Evolutionary conservation across 768 basidiomycete genomes (phyloP), one percentile per base, ranked within the genome.

Genomic region (Punctularia strigosozonata): DNA sequence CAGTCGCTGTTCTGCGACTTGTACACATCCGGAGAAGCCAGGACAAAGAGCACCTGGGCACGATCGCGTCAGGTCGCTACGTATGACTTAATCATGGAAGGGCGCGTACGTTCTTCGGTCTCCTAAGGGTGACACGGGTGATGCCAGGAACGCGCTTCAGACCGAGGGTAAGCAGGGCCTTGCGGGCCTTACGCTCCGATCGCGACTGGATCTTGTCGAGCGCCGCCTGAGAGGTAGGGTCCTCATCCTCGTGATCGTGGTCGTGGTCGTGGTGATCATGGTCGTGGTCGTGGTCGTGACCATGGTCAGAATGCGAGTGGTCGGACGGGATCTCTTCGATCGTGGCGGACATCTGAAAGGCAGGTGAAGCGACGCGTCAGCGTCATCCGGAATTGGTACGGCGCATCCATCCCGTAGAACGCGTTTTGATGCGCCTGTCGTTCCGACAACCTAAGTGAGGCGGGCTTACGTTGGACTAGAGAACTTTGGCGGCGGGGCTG

Each of bases 1-100:
- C 85, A 89, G 64, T 99, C 95, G 56, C 88, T 90, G 65, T 89
- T 91, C 31, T 84, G 80, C 36, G 87, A 90, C 71, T 97, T 97
- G 80, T 86, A 99, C 39, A 99, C 95, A 47, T 99, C 95, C 25
- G 95, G 95, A 37, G 80, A 68, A 39, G 87, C 77, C 51, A 99
- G 73, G 43, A 97, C 92, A 57, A 97, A 86, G 45, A 98, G 77
- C 46, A 94, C 66, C 84, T 88, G 51, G 31, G 32, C 20, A 4
- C 43, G 28, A 25, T 14, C 21, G 20, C 14, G 23, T 20, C 6
- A 25, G 26, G 31, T 28, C 17, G 21, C 31, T 38, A 37, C 20
- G 10, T 26, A 8, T 20, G n/a, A 20, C 15, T 24, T 31, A 17
- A 35, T 13, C 35, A 19, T 23, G 12, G 4, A 18, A 24, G 23